Conservation (phyloP, 2,329 filamentous ascomycete genomes). For the Diaporthe vaccinii region DNA sequence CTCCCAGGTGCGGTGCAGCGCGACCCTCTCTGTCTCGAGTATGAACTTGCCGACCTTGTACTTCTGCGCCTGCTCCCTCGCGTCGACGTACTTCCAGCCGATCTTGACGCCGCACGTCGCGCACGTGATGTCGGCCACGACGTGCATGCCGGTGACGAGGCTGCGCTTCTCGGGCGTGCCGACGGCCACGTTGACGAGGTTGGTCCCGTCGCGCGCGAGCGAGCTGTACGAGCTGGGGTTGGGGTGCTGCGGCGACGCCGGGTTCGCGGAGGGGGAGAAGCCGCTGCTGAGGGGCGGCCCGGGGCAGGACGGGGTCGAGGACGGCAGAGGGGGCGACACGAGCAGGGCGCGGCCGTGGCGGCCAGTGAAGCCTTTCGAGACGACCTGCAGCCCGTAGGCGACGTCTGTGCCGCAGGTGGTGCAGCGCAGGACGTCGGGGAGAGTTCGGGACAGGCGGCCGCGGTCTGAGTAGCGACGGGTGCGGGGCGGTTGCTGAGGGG, state of each 20-base stretch:
- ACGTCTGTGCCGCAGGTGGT: slow-evolving; percentile 70
- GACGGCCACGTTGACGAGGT: slow-evolving; percentile 68
- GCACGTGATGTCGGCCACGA: slow-evolving; percentile 75
- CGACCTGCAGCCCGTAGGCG: slow-evolving; percentile 72
- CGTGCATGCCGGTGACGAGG: slow-evolving; percentile 73
- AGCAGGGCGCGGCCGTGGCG: slow-evolving; percentile 75
- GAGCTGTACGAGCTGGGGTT: slow-evolving; percentile 39
- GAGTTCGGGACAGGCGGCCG: slow-evolving; percentile 55
- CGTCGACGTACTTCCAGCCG: slow-evolving; percentile 79
- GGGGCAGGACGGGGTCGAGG: slow-evolving; percentile 37
- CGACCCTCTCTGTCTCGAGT: slow-evolving; percentile 71
- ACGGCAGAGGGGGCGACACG: slow-evolving; percentile 55
- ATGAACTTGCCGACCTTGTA: slow-evolving; percentile 81
- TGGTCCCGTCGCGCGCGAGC: slow-evolving; percentile 40
- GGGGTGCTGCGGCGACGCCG: slow-evolving; percentile 28
- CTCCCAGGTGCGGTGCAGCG: slow-evolving; percentile 68
- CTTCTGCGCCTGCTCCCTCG: slow-evolving; percentile 68
- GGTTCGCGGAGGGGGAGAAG: slow-evolving; percentile 34
- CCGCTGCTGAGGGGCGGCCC: slow-evolving; percentile 44
- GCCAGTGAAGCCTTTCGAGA: slow-evolving; percentile 76
- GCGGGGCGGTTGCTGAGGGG: slow-evolving; percentile 35
- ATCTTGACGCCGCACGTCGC: slow-evolving; percentile 67
- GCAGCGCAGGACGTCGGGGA: slow-evolving; percentile 71
- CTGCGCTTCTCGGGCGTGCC: slow-evolving; percentile 68
- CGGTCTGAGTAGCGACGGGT: slow-evolving; percentile 42